Base-by-base conservation (phyloP, 1,284 basidiomycete genomes). In the Ustilago trichophora region DNA sequence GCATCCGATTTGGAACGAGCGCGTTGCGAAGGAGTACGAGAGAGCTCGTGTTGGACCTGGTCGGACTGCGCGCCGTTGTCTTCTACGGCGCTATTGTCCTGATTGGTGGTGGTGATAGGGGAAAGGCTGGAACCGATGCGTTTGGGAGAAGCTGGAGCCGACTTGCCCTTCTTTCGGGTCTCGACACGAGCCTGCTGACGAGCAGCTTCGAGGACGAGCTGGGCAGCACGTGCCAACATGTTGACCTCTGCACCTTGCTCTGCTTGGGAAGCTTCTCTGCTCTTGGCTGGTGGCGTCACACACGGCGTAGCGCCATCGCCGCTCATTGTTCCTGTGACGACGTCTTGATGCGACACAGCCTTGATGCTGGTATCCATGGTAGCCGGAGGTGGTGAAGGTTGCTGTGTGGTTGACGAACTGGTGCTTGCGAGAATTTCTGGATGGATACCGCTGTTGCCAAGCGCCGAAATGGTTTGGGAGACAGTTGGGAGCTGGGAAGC, bases 171-270 rank as follows among this genome's bases (percentile, higher is more conserved):
- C 43, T 53, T 60, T 19, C 57, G 42, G 6, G 62, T 65, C 41
- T 60, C 66, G 22, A 53, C 67, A 4, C 58, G 57, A 16, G 70
- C 70, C 45, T 69, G 63, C 34, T 59, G 51, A 13, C 70, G 58
- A 25, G 71, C 71, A 16, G 71, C 71, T 41, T 65, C 71, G 29
- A 73, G 57, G 19, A 73, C 66, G 15, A 66, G 21, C 26, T 73
- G 71, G 10, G 66, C 71, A 8, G 67, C 71, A 6, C 65, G 67
- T 12, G 67, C 63, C 0, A 73, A 34, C 57, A 73, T 60, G 46
- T 40, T 25, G 6, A 43, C 32, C 16, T 15, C 16, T 2, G 32
- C 18, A 24, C 37, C 38, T 25, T 62, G 53, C 0, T 68, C 65
- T 4, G 53, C 45, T 7, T 49, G 27, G 9, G 58, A 57, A 22